Evolutionary conservation across 495 filamentous ascomycete species (phyloP).

Genomic region (Gamarada debralockiae): DNA sequence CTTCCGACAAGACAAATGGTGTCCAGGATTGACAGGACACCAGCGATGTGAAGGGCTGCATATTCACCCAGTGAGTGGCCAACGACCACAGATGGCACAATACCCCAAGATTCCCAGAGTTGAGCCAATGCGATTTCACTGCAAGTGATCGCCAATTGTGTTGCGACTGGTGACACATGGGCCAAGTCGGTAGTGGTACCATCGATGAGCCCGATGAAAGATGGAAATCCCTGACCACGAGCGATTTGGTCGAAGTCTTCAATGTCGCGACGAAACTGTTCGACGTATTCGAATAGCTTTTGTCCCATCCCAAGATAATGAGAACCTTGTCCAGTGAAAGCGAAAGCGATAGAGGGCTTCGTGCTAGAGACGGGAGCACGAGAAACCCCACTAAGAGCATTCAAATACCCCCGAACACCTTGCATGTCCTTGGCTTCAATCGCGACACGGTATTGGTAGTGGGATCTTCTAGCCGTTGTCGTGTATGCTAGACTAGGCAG

Average conservation of each 20-base stretch:
- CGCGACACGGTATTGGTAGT: constrained; percentile 68
- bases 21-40: constrained; percentile 73
- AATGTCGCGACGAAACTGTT: constrained; percentile 64
- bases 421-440: constrained; percentile 37
- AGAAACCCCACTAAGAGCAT: constrained; percentile 26
- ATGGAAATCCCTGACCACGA: constrained; percentile 65
- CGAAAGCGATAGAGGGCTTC: constrained; percentile 43
- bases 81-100: constrained; percentile 70
- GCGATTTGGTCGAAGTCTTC: constrained; percentile 65
- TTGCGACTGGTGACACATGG: constrained; percentile 67
- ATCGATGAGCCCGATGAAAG: constrained; percentile 61
- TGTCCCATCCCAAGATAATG: constrained; percentile 64
- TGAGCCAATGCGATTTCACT: constrained; percentile 82
- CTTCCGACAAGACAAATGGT: constrained; percentile 76
- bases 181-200: constrained; percentile 51
- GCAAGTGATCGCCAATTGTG: constrained; percentile 73
- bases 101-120: constrained; percentile 75
- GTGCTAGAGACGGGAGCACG: constrained; percentile 1
- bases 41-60: constrained; percentile 79
- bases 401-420: constrained; percentile 40
- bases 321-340: constrained; percentile 69
- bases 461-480: constrained; percentile 72
- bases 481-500: constrained; percentile 66
- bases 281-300: constrained; percentile 59
- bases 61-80: constrained; percentile 91